Evolutionary conservation across 2,329 filamentous ascomycete species (phyloP).

Genomic region (Aspergillus sclerotialis): DNA sequence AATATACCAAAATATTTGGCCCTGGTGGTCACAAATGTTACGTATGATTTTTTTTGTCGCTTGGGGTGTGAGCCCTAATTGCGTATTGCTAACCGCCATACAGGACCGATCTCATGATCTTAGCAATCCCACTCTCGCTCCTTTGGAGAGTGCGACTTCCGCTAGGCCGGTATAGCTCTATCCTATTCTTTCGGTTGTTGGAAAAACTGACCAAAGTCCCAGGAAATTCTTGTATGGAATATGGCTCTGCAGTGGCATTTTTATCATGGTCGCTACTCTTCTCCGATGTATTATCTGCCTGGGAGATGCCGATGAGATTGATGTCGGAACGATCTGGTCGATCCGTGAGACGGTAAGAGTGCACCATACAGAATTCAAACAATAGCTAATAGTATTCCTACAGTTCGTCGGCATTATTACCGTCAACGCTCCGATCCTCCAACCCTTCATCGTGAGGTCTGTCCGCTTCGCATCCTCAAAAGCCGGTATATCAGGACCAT

Average conservation of each 20-base stretch:
- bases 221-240: conserved; percentile 34
- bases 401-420: conserved; percentile 41
- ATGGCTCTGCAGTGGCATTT: conserved; percentile 39
- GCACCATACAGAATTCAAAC: neutral
- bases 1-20: no score
- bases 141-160: conserved; percentile 35
- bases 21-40: no score
- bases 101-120: conserved; percentile 36
- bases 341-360: conserved; percentile 35
- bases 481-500: no score
- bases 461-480: conserved; percentile 10
- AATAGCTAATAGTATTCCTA: neutral
- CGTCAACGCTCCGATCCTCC: conserved; percentile 37
- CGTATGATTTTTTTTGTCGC: no score
- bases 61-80: no score
- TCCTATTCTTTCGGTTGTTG: no score
- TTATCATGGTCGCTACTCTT: conserved; percentile 37
- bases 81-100: no score
- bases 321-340: conserved; percentile 37
- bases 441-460: conserved; percentile 30
- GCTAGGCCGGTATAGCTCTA: conserved; percentile 17
- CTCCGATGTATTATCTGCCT: conserved; percentile 38
- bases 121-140: conserved; percentile 36
- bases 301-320: conserved; percentile 29
- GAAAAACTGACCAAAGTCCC: no score